Percentiles rank a stretch among this genome's conserved stretches.
phyloP scores from a whole-genome alignment of 371 early-diverging fungal species.

The Apophysomyces ossiformis region DNA sequence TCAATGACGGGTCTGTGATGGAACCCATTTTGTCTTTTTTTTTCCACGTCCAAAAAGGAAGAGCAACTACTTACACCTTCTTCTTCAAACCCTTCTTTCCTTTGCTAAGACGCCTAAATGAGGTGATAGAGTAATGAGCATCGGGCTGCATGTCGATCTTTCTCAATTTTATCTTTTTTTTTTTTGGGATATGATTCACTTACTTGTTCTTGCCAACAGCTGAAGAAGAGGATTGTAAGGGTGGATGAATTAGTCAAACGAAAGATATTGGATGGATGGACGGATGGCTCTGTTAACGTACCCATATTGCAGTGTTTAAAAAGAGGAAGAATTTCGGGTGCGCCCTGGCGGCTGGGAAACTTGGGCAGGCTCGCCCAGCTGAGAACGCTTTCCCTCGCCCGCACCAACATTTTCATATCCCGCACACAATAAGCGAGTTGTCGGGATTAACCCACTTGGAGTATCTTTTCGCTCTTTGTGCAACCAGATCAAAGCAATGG shows the following conservation, averaged over 20 bases:
- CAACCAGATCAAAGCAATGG: background rate
- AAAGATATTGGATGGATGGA: conserved; percentile 24
- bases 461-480: background rate
- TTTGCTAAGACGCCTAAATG: conserved; percentile 80
- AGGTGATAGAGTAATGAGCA: conserved; percentile 12
- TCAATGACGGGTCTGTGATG: background rate
- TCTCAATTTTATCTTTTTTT: no score
- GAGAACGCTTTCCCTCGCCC: background rate
- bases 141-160: background rate
- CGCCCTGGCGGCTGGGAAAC: conserved; percentile 6
- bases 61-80: conserved; percentile 84
- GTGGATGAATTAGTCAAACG: no score
- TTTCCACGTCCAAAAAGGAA: background rate
- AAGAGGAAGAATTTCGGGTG: conserved; percentile 13
- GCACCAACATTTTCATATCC: background rate
- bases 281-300: conserved; percentile 32
- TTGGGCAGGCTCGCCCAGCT: background rate
- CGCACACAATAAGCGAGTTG: background rate
- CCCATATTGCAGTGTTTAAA: conserved; percentile 31
- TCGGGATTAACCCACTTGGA: no score
- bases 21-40: background rate
- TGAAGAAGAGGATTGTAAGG: conserved; percentile 15
- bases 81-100: conserved; percentile 98
- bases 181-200: conserved; percentile 24
- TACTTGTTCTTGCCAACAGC: conserved; percentile 98